phyloP scores from a whole-genome alignment of 441 rosid species.

The Bruguiera hainesii region DNA sequence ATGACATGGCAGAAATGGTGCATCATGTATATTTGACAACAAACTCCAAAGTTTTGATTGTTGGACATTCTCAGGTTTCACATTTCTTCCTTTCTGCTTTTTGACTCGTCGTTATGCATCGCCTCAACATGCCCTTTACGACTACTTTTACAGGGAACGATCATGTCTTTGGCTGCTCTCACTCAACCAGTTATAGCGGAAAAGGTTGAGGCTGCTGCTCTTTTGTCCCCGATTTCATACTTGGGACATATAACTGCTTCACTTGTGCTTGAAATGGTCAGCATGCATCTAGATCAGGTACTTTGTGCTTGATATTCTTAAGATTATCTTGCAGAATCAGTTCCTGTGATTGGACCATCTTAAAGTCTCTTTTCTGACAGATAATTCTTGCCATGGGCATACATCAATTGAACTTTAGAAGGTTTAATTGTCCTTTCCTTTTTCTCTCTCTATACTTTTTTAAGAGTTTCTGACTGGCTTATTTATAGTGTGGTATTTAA shows the following conservation, averaged over 20 bases:
- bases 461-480: background rate
- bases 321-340: slow-evolving; percentile 9
- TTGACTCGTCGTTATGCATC: background rate
- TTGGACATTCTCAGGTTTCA: slow-evolving; percentile 93
- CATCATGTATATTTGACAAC: slow-evolving; percentile 41
- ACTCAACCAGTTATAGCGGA: slow-evolving; percentile 60
- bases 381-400: slow-evolving; percentile 77
- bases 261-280: slow-evolving; percentile 81
- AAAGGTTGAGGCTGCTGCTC: slow-evolving; percentile 93
- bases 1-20: slow-evolving; percentile 77
- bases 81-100: slow-evolving; percentile 6
- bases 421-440: slow-evolving; percentile 35
- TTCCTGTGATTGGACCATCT: slow-evolving; percentile 21
- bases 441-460: background rate
- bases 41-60: slow-evolving; percentile 62
- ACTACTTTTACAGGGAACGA: slow-evolving; percentile 59
- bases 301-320: slow-evolving; percentile 9
- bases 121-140: background rate
- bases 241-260: slow-evolving; percentile 77
- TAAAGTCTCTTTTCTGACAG: slow-evolving; percentile 32
- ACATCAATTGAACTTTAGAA: slow-evolving; percentile 83
- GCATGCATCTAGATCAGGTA: slow-evolving; percentile 91
- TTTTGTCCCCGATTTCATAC: slow-evolving; percentile 85
- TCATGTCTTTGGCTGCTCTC: slow-evolving; percentile 87
- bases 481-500: background rate